Conservation (phyloP, 1,139 yeast genomes). For the Pichia sp. region DNA sequence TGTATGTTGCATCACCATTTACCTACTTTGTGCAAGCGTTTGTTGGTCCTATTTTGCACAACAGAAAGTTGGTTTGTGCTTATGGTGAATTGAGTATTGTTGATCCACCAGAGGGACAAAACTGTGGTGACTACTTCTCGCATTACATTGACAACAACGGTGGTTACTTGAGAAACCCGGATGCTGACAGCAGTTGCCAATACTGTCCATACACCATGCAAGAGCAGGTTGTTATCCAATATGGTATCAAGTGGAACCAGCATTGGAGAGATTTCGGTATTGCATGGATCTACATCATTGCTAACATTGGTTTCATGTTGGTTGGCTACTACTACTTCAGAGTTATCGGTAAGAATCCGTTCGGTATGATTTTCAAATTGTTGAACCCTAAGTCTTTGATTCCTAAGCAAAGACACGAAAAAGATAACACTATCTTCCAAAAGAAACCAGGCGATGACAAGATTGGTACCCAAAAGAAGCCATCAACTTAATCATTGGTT, state of each 20-base stretch:
- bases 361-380: slow-evolving; percentile 5
- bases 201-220: slow-evolving; percentile 54
- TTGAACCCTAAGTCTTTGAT: slow-evolving; percentile 12
- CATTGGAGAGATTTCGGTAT: slow-evolving; percentile 69
- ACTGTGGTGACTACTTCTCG: slow-evolving; percentile 52
- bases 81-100: slow-evolving; percentile 45
- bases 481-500: not conserved
- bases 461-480: slow-evolving; percentile 17
- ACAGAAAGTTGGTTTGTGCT: slow-evolving; percentile 50
- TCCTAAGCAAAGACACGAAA: slow-evolving; percentile 35
- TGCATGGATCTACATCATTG: slow-evolving; percentile 49
- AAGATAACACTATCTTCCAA: slow-evolving; percentile 35
- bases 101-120: slow-evolving; percentile 49
- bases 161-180: slow-evolving; percentile 49
- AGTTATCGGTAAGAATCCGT: slow-evolving; percentile 12
- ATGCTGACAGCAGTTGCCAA: slow-evolving; percentile 53
- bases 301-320: slow-evolving; percentile 37
- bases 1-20: slow-evolving; percentile 65
- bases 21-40: slow-evolving; percentile 56
- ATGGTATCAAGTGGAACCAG: slow-evolving; percentile 43
- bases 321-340: slow-evolving; percentile 19
- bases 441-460: slow-evolving; percentile 35
- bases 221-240: slow-evolving; percentile 45
- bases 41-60: slow-evolving; percentile 49
- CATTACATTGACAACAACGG: slow-evolving; percentile 33